phyloP scores from a whole-genome alignment of 2,329 filamentous ascomycete species.

The Fusarium ambrosium region DNA sequence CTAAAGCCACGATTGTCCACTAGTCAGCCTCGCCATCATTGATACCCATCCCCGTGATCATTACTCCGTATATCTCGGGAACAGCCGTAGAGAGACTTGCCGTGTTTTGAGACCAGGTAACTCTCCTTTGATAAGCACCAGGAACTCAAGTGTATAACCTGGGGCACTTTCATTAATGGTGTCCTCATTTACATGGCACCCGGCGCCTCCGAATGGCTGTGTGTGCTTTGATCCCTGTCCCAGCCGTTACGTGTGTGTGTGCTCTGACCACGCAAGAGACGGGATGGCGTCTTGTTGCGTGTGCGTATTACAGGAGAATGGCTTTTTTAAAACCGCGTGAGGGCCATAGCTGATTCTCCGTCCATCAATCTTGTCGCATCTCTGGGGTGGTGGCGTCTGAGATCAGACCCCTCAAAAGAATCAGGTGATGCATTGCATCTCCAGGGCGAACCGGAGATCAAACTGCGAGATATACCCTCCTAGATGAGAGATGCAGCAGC shows the following conservation, averaged over 20 bases:
- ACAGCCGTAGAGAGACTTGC: not conserved
- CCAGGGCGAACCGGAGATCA: not conserved
- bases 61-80: not conserved
- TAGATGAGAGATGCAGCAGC: not conserved
- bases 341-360: not conserved
- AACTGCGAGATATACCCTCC: constrained; percentile 4
- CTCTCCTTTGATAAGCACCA: not conserved
- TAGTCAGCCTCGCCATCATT: constrained; percentile 3
- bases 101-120: not conserved
- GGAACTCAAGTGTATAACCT: not conserved
- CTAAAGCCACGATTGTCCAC: not conserved
- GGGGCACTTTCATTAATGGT: not conserved
- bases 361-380: constrained; percentile 1
- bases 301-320: not conserved
- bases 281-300: not conserved
- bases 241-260: not conserved
- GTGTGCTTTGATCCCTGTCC: constrained; percentile 3
- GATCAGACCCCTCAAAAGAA: not conserved
- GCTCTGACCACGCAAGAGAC: constrained; percentile 1
- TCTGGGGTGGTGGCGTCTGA: constrained; percentile 1
- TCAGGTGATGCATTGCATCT: not conserved
- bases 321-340: constrained; percentile 1
- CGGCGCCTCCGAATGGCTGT: constrained; percentile 3
- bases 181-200: constrained; percentile 12
- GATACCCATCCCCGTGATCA: not conserved